Percentiles rank a stretch among this genome's conserved stretches.
These are phyloP conservation scores for Phialophora verrucosa DNA, from an alignment of 2,329 filamentous ascomycete genomes.

Conservation along the genomic window DNA sequence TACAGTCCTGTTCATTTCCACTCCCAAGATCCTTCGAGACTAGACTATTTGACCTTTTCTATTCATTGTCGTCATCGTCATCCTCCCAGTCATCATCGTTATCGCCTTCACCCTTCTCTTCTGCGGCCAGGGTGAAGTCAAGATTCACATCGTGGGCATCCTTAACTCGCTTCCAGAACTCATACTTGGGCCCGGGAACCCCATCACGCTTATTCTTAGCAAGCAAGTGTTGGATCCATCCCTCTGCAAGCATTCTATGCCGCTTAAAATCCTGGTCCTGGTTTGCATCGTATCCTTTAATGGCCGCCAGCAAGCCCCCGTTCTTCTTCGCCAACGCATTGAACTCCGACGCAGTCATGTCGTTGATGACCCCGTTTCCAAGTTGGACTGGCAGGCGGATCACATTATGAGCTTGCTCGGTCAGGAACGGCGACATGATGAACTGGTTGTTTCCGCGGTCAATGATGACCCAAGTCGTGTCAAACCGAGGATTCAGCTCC, in stretches of 20 bases:
- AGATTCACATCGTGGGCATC: constrained; percentile 8
- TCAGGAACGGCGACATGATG: constrained; percentile 18
- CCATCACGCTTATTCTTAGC: not conserved
- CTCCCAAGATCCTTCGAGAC: not conserved
- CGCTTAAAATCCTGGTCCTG: not conserved
- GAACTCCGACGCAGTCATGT: constrained; percentile 15
- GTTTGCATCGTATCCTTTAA: not conserved
- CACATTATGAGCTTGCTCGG: constrained; percentile 2
- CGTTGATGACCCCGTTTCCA: not conserved
- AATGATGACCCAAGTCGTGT: constrained; percentile 19
- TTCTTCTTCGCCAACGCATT: constrained; percentile 2
- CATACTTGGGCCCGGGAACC: not conserved
- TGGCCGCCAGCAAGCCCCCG: constrained; percentile 12
- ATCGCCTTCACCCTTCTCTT: not conserved
- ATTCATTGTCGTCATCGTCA: not conserved
- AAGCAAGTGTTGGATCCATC: constrained; percentile 5
- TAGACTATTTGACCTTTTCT: not conserved
- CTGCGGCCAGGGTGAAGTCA: constrained; percentile 2
- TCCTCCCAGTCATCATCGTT: not conserved
- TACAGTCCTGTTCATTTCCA: not conserved
- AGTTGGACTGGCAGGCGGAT: not conserved
- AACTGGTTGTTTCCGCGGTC: constrained; percentile 27
- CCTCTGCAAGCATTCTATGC: not conserved
- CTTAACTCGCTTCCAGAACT: constrained; percentile 10
- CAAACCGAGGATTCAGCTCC: not conserved